phyloP scores from a whole-genome alignment of 768 basidiomycete genomes.

The Podaxis mareebaensis region DNA sequence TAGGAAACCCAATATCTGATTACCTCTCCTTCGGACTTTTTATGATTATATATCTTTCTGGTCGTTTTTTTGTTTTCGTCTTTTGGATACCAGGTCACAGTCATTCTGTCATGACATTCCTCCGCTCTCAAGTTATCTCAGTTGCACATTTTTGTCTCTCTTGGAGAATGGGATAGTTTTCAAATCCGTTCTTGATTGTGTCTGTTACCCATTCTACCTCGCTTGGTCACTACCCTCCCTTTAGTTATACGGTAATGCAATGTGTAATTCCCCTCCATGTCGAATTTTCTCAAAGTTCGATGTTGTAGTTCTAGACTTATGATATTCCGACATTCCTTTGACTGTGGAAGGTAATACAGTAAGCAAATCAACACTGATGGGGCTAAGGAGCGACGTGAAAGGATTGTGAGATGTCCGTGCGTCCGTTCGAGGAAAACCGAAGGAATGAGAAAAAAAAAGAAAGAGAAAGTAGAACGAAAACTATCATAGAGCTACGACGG shows the following conservation, averaged over 20 bases:
- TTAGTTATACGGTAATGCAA: slow-evolving; percentile 11
- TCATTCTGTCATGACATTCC: background rate
- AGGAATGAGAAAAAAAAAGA: background rate
- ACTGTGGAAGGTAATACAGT: background rate
- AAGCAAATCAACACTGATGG: background rate
- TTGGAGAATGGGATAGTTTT: slow-evolving; percentile 10
- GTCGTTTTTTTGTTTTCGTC: background rate
- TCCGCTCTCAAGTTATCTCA: slow-evolving; percentile 16
- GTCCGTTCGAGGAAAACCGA: background rate
- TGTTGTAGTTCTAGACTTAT: slow-evolving; percentile 10
- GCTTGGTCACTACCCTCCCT: background rate
- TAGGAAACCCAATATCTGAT: background rate
- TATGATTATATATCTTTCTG: slow-evolving; percentile 2
- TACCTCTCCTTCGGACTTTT: background rate
- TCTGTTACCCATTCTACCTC: slow-evolving; percentile 14
- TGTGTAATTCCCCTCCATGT: slow-evolving; percentile 11
- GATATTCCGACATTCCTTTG: background rate
- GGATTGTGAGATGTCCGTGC: background rate
- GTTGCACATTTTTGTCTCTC: slow-evolving; percentile 13
- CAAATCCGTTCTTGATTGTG: slow-evolving; percentile 21
- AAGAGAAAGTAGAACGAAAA: too few species aligned
- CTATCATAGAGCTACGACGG: background rate
- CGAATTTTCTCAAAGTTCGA: slow-evolving; percentile 2
- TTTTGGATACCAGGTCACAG: slow-evolving; percentile 9
- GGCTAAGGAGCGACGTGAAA: background rate